Conservation (phyloP, 306 rosid genomes). For the Castanospermum australe region DNA sequence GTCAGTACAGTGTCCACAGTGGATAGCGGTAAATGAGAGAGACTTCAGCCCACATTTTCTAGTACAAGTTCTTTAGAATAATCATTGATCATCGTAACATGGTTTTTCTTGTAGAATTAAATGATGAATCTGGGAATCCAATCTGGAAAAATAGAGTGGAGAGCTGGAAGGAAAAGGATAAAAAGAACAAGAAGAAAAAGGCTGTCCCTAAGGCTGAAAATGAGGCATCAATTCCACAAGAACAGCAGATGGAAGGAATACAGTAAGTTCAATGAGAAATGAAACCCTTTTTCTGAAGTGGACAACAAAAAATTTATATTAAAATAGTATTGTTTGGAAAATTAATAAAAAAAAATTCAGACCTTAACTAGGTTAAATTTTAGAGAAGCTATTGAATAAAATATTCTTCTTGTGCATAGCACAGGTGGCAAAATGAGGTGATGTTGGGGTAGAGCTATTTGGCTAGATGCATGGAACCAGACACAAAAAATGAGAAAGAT, state of each 20-base stretch:
- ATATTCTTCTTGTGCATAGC: background rate
- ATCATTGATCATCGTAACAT: slow-evolving; percentile 15
- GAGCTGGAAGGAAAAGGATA: slow-evolving; percentile 98
- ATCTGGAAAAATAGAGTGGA: slow-evolving; percentile 98
- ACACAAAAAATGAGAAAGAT: background rate
- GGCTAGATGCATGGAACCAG: background rate
- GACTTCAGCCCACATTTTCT: slow-evolving; percentile 9
- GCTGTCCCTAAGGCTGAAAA: slow-evolving; percentile 48
- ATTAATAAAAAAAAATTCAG: background rate
- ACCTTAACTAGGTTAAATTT: background rate
- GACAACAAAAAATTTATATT: background rate
- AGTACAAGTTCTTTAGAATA: background rate
- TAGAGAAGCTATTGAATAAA: background rate
- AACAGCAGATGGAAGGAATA: slow-evolving; percentile 79
- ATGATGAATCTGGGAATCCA: slow-evolving; percentile 90
- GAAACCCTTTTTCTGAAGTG: background rate
- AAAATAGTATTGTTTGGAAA: background rate
- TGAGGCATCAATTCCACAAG: slow-evolving; percentile 63
- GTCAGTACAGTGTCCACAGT: slow-evolving; percentile 83
- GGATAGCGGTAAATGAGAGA: slow-evolving; percentile 70
- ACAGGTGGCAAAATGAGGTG: background rate
- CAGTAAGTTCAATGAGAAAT: slow-evolving; percentile 50
- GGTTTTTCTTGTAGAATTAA: slow-evolving; percentile 59
- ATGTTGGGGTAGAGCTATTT: background rate
- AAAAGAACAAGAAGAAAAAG: slow-evolving; percentile 87